phyloP scores from a whole-genome alignment of 2,329 filamentous ascomycete species.

The Pyrenochaeta sp. region DNA sequence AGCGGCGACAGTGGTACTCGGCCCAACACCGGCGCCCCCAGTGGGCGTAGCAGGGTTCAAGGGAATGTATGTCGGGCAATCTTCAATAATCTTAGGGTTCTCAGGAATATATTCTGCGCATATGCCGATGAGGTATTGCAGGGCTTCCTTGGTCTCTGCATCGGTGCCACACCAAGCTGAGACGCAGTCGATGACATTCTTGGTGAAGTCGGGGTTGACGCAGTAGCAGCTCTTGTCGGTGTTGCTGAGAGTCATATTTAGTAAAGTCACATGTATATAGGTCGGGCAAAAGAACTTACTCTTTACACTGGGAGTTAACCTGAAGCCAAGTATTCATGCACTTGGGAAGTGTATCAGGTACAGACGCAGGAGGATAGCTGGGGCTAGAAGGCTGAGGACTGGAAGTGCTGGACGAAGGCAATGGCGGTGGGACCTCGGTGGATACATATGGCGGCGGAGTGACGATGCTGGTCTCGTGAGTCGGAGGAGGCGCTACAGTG shows the following conservation, averaged over 20 bases:
- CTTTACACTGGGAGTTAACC: constrained; percentile 74
- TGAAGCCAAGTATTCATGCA: constrained; percentile 91
- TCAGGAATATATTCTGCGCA: constrained; percentile 76
- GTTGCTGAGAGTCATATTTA: constrained; percentile 60
- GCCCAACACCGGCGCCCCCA: constrained; percentile 12
- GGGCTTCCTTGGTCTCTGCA: constrained; percentile 72
- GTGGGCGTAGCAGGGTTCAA: constrained; percentile 40
- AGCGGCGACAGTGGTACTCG: background rate
- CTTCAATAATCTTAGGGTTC: constrained; percentile 88
- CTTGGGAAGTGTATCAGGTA: constrained; percentile 79
- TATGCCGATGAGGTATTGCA: constrained; percentile 89
- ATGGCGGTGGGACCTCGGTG: constrained; percentile 7
- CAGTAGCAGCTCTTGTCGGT: constrained; percentile 87
- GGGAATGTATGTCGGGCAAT: constrained; percentile 69
- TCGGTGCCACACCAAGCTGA: constrained; percentile 73
- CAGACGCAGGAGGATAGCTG: constrained; percentile 31
- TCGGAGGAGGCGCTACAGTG: constrained; percentile 9
- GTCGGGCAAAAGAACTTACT: constrained; percentile 38
- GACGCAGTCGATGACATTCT: constrained; percentile 82
- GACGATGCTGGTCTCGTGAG: constrained; percentile 9
- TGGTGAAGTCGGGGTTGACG: constrained; percentile 77
- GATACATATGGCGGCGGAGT: constrained; percentile 14
- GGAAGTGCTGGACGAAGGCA: constrained; percentile 13
- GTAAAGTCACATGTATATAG: no score
- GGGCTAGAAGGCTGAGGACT: constrained; percentile 29